Base-by-base conservation (phyloP, 2,329 filamentous ascomycete genomes). In the Aspergillus luchuensis region DNA sequence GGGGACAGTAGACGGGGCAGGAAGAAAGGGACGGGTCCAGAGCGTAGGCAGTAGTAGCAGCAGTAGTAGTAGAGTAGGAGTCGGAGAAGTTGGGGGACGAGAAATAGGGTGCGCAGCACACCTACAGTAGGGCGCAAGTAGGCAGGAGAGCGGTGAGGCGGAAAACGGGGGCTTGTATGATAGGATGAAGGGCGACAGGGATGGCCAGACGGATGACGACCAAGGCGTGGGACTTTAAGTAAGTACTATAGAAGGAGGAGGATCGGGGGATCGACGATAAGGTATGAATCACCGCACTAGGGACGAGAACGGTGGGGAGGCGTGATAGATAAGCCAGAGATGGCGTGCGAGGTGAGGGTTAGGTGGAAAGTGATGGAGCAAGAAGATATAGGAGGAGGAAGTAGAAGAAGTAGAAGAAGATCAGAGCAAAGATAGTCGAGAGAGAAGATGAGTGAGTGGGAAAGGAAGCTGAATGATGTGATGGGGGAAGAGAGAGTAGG, bases 381-480 rank as follows among this genome's bases (percentile, higher is more conserved):
- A 50, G 30, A 52, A 36, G 36, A 33, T 19, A 41, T 21, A 21
- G n/a, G 50, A 48, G 62, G 36, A 28, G 15, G 28, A 47, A 56
- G 28, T 21, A 28, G 25, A 49, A 48, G 21, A 53, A 59, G 19
- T 38, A 41, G 19, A 50, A 41, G n/a, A 49, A 28, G 36, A 53
- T 8, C 7, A 53, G 47, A 58, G 54, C 53, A 33, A 43, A 58
- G 51, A 38, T 54, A 43, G 39, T 45, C 60, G 47, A 49, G 50
- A 54, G 59, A 57, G 53, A 58, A 43, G 45, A 68, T 62, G 66
- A 41, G 41, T 59, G 62, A 49, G 33, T 36, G 8, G 43, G 55
- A 59, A 56, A 58, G 68, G 33, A 36, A 13, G 33, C 5, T 36
- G 33, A 36, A 73, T 69, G 71, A 74, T 72, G 70, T 72, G 70